A percentile compares a stretch with the other conserved stretches of the same genome.
Conservation (phyloP, 2,329 filamentous ascomycete species). For the Didymella pomorum region DNA sequence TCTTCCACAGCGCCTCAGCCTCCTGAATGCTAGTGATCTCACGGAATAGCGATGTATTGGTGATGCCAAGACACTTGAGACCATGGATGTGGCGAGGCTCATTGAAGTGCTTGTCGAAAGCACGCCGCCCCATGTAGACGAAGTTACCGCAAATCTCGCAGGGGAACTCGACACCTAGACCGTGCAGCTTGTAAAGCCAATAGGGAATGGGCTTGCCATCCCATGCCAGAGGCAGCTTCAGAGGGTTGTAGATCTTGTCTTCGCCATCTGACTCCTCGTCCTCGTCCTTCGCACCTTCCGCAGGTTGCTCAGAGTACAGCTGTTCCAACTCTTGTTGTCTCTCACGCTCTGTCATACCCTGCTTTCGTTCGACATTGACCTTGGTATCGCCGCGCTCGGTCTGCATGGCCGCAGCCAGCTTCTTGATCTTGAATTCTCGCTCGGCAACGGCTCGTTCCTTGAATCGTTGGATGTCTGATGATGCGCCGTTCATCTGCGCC, state of each 20-base stretch:
- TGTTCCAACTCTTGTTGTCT: slow-evolving; percentile 93
- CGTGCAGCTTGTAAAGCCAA: slow-evolving; percentile 98
- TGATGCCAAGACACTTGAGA: slow-evolving; percentile 91
- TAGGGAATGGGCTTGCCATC: slow-evolving; percentile 99
- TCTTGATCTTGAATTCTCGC: slow-evolving; percentile 83
- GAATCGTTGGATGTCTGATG: slow-evolving; percentile 52
- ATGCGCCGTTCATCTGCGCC: slow-evolving; percentile 29
- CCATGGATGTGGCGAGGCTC: slow-evolving; percentile 93
- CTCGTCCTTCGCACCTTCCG: slow-evolving; percentile 64
- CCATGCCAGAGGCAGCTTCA: slow-evolving; percentile 96
- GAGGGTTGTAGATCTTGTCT: slow-evolving; percentile 93
- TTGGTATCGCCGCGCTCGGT: slow-evolving; percentile 88
- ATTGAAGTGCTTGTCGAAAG: slow-evolving; percentile 98
- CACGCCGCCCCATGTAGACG: slow-evolving; percentile 96
- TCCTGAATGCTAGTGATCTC: slow-evolving; percentile 95
- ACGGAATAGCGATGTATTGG: slow-evolving; percentile 86
- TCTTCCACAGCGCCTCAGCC: slow-evolving; percentile 87
- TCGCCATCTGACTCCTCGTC: slow-evolving; percentile 74
- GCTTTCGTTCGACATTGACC: slow-evolving; percentile 93
- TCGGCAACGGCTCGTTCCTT: slow-evolving; percentile 93
- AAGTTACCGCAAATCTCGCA: slow-evolving; percentile 99
- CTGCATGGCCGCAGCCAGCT: slow-evolving; percentile 81
- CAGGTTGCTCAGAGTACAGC: slow-evolving; percentile 70
- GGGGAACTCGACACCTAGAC: slow-evolving; percentile 89
- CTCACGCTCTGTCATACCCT: slow-evolving; percentile 97